Conservation (phyloP, 441 rosid genomes). For the Corymbia calophylla region DNA sequence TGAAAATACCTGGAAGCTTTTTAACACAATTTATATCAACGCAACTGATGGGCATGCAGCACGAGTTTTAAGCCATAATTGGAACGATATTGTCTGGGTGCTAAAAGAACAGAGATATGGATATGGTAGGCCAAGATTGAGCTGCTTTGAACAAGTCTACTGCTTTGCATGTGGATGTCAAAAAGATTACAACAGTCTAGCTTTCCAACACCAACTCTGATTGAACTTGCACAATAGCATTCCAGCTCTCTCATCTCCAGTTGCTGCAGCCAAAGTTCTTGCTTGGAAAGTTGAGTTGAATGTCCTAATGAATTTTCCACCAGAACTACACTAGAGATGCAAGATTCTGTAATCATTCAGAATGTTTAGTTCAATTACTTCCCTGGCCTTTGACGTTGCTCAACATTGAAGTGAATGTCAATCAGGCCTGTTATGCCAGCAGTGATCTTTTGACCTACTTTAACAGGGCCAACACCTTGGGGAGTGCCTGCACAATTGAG, state of each 20-base stretch:
- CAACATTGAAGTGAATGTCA: slow-evolving; percentile 57
- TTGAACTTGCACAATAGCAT: neutral
- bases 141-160: neutral
- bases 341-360: neutral
- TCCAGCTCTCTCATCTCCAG: neutral
- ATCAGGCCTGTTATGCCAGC: slow-evolving; percentile 82
- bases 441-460: slow-evolving; percentile 73
- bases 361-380: slow-evolving; percentile 15
- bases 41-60: neutral
- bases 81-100: neutral
- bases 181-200: neutral
- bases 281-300: neutral
- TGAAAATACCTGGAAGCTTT: neutral
- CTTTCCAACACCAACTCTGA: neutral
- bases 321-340: neutral
- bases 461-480: slow-evolving; percentile 88
- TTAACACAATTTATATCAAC: neutral
- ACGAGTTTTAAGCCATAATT: neutral
- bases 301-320: neutral
- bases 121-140: neutral
- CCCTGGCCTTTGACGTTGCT: slow-evolving; percentile 36
- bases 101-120: neutral
- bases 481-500: slow-evolving; percentile 61
- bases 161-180: neutral
- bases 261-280: neutral